Evolutionary conservation across 495 filamentous ascomycete genomes (phyloP).

Genomic region (Entonaema liquescens): DNA sequence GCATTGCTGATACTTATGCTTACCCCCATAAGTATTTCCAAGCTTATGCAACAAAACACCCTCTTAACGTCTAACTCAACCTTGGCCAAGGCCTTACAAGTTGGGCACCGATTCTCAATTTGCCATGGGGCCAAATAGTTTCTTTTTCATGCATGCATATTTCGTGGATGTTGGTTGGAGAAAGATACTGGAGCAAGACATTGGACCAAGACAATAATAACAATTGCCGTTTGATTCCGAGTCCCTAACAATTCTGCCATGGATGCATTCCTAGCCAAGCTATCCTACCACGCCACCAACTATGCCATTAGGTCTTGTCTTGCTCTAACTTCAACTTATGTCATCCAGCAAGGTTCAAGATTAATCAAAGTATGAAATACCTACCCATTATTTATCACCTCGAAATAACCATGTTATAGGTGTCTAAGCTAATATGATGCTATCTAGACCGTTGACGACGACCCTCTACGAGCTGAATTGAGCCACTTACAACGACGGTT

Average conservation of each 20-base stretch:
- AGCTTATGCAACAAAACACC: no score
- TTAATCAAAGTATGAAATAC: slow-evolving; percentile 73
- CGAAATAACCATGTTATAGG: neutral
- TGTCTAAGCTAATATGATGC: slow-evolving; percentile 28
- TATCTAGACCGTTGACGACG: slow-evolving; percentile 40
- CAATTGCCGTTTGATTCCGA: neutral
- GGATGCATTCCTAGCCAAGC: slow-evolving; percentile 78
- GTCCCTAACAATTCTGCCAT: slow-evolving; percentile 54
- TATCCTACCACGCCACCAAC: slow-evolving; percentile 82
- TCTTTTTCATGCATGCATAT: slow-evolving; percentile 19
- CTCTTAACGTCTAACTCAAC: neutral
- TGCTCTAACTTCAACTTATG: slow-evolving; percentile 84
- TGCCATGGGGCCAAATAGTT: slow-evolving; percentile 21
- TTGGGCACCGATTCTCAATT: slow-evolving; percentile 16
- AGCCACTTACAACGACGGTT: slow-evolving; percentile 43
- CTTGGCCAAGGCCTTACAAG: neutral
- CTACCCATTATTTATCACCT: neutral
- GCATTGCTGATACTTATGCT: no score
- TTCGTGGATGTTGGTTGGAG: neutral
- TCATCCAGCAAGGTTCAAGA: slow-evolving; percentile 80
- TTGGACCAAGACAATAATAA: slow-evolving; percentile 8
- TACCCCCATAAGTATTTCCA: no score
- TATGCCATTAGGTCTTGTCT: slow-evolving; percentile 93
- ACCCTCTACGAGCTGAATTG: slow-evolving; percentile 41
- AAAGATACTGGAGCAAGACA: neutral